phyloP scores from a whole-genome alignment of 2,329 filamentous ascomycete genomes.

The Curvularia eragrostidis region DNA sequence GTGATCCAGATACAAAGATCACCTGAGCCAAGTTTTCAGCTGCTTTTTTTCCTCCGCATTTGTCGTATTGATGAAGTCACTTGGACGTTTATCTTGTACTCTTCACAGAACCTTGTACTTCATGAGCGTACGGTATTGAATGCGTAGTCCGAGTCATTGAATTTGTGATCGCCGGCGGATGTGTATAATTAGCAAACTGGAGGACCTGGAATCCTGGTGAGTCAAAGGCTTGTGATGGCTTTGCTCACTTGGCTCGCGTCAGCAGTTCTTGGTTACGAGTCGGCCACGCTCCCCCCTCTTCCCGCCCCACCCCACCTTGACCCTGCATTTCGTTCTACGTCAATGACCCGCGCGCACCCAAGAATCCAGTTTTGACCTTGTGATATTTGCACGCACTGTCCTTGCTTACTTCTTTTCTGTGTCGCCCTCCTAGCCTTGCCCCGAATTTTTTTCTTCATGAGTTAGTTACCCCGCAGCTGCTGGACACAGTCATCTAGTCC shows the following conservation, averaged over 20 bases:
- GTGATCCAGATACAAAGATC: too few relatives aligned
- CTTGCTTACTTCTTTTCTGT: neutral
- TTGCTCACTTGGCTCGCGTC: neutral
- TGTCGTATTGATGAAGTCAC: too few relatives aligned
- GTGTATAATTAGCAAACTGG: neutral
- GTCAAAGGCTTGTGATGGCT: neutral
- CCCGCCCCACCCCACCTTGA: neutral
- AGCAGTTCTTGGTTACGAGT: neutral
- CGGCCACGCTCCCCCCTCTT: neutral
- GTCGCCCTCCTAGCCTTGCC: too few relatives aligned
- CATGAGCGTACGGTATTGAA: too few relatives aligned
- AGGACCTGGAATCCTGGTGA: neutral
- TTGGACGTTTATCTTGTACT: neutral
- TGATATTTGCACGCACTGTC: neutral
- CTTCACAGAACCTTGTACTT: neutral
- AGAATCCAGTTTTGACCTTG: neutral
- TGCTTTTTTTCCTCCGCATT: too few relatives aligned
- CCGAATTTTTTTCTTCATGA: neutral
- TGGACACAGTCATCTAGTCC: conserved; percentile 1
- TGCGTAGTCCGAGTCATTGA: neutral
- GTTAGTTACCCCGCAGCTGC: neutral
- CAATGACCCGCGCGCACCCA: neutral
- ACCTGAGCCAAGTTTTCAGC: too few relatives aligned
- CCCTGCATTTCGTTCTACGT: conserved; percentile 3
- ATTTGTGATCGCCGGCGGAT: neutral